Evolutionary conservation across 2,329 filamentous ascomycete genomes (phyloP).

Genomic region (Stachybotrys echinatus): DNA sequence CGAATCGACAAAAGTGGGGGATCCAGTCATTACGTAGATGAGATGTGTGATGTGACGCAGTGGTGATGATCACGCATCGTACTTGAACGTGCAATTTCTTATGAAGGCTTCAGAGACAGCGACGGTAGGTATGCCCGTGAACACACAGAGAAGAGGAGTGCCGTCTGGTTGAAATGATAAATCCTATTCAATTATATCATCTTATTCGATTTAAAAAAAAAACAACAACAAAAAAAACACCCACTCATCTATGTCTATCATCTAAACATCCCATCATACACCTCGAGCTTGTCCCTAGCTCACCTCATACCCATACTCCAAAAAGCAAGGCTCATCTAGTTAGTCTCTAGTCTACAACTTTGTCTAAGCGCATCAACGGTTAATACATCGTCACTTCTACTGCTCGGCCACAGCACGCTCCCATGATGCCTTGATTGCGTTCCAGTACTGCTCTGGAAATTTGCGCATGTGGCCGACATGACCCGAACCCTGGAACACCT

Average conservation of each 20-base stretch:
- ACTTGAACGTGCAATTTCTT: too few relatives aligned
- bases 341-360: background rate
- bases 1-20: background rate
- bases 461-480: constrained; percentile 58
- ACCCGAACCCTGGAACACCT: constrained; percentile 50
- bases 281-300: background rate
- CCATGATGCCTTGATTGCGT: constrained; percentile 27
- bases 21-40: background rate
- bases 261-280: background rate
- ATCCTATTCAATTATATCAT: background rate
- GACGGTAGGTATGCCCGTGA: too few relatives aligned
- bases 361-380: background rate
- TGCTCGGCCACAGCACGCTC: too few relatives aligned
- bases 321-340: too few relatives aligned
- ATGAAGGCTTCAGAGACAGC: too few relatives aligned
- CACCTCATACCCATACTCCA: background rate
- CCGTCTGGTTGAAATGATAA: background rate
- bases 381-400: too few relatives aligned
- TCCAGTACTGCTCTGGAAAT: constrained; percentile 55
- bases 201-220: background rate
- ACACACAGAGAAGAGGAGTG: too few relatives aligned
- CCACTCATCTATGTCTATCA: background rate
- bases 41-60: background rate
- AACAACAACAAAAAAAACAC: background rate
- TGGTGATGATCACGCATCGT: too few relatives aligned